Evolutionary conservation across 2,329 filamentous ascomycete genomes (phyloP).

Genomic region (Pseudonectria buxi): DNA sequence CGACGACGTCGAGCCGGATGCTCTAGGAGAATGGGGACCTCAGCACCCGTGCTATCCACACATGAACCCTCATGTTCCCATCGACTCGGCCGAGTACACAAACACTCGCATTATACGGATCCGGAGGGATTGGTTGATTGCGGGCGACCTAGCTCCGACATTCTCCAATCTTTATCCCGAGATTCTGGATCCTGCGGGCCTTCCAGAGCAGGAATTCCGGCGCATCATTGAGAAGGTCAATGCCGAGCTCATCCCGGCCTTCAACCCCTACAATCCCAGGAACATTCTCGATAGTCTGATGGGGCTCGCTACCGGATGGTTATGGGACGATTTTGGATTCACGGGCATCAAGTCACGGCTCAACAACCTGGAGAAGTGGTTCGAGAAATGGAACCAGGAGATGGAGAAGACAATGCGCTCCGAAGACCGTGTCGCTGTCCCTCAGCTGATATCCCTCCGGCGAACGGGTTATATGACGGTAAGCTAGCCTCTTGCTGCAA

Average conservation of each 20-base stretch:
- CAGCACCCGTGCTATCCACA: slow-evolving; percentile 93
- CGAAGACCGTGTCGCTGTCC: slow-evolving; percentile 46
- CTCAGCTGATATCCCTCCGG: slow-evolving; percentile 71
- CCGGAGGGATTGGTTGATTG: slow-evolving; percentile 81
- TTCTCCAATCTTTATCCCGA: slow-evolving; percentile 96
- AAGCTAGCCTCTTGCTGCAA: slow-evolving; percentile 24
- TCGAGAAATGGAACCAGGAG: slow-evolving; percentile 79
- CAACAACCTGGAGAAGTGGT: slow-evolving; percentile 66
- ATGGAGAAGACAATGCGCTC: slow-evolving; percentile 50
- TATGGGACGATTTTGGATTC: slow-evolving; percentile 86
- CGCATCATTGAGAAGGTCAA: slow-evolving; percentile 78
- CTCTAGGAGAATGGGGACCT: slow-evolving; percentile 82
- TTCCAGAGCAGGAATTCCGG: slow-evolving; percentile 83
- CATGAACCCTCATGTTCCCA: slow-evolving; percentile 80
- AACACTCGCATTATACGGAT: slow-evolving; percentile 88
- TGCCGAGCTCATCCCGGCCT: slow-evolving; percentile 64
- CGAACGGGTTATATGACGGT: slow-evolving; percentile 84
- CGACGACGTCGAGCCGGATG: slow-evolving; percentile 57
- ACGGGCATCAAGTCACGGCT: slow-evolving; percentile 69
- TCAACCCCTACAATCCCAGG: slow-evolving; percentile 68
- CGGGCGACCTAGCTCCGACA: slow-evolving; percentile 83
- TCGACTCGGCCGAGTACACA: slow-evolving; percentile 65
- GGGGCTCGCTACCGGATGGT: slow-evolving; percentile 80
- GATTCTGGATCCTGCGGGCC: slow-evolving; percentile 76
- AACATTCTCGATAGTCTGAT: slow-evolving; percentile 76